Conservation (phyloP, 1,284 basidiomycete genomes). For the Stygiomarasmius scandens region DNA sequence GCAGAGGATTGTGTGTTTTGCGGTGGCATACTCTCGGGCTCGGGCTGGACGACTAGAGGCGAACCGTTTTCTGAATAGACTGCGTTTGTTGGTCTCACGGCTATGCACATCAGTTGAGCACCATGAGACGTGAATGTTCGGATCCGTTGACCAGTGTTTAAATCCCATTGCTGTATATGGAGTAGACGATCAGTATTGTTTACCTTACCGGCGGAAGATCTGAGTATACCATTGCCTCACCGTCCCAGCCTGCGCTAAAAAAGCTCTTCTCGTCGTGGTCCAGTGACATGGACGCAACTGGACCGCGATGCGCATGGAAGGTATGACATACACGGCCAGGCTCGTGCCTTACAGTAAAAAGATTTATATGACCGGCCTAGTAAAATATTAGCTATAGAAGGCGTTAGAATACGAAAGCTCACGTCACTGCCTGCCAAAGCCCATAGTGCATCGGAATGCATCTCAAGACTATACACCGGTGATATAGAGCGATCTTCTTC, state of each 20-base stretch:
- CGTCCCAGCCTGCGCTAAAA: constrained; percentile 95
- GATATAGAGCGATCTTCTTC: constrained; percentile 57
- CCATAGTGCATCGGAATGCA: constrained; percentile 93
- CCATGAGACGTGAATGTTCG: constrained; percentile 84
- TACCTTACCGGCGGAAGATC: constrained; percentile 8
- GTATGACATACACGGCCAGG: constrained; percentile 82
- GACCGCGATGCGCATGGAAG: constrained; percentile 74
- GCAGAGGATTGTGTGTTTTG: not conserved
- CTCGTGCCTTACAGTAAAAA: constrained; percentile 92
- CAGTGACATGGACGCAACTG: constrained; percentile 86
- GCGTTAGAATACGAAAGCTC: constrained; percentile 11
- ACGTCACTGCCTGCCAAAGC: constrained; percentile 81
- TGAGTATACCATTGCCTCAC: constrained; percentile 81
- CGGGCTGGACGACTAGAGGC: constrained; percentile 28
- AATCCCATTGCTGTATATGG: constrained; percentile 87
- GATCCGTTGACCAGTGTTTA: constrained; percentile 86
- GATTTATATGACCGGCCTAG: constrained; percentile 84
- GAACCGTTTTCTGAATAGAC: constrained; percentile 35
- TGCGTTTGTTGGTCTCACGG: constrained; percentile 69
- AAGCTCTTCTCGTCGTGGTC: constrained; percentile 82
- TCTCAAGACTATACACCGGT: constrained; percentile 85
- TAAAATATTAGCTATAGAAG: constrained; percentile 11
- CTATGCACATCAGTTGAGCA: constrained; percentile 84
- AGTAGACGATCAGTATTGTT: constrained; percentile 7
- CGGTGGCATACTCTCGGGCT: constrained; percentile 9